These are phyloP conservation scores for Daedaleopsis nitida DNA, from an alignment of 768 basidiomycete genomes.

Conservation along the genomic window DNA sequence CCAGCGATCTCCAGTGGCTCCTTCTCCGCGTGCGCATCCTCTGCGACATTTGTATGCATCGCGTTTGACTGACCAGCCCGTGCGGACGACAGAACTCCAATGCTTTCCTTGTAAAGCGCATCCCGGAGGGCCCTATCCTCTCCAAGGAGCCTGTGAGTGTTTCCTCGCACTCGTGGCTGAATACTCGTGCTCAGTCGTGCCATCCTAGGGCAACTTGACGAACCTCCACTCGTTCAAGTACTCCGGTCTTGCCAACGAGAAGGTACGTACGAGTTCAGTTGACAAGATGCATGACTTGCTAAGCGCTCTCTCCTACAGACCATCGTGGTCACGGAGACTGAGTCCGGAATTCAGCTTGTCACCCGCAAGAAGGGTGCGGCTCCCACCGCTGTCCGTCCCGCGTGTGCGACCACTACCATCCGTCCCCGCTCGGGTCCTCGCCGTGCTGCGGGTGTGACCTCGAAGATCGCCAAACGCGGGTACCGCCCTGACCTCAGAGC, in stretches of 20 bases:
- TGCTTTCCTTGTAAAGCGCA: slow-evolving; percentile 84
- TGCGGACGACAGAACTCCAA: slow-evolving; percentile 63
- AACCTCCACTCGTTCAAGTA: slow-evolving; percentile 92
- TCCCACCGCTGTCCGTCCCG: slow-evolving; percentile 49
- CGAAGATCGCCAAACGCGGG: slow-evolving; percentile 59
- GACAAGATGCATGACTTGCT: background rate
- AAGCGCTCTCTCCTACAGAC: slow-evolving; percentile 43
- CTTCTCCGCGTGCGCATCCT: slow-evolving; percentile 72
- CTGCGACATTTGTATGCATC: background rate
- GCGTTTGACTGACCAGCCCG: slow-evolving; percentile 9
- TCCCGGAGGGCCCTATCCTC: slow-evolving; percentile 72
- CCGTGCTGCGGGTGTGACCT: slow-evolving; percentile 66
- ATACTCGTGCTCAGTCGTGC: slow-evolving; percentile 19
- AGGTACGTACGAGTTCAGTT: slow-evolving; percentile 44
- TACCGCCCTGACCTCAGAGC: slow-evolving; percentile 79
- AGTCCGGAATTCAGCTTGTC: slow-evolving; percentile 58
- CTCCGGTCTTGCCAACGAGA: slow-evolving; percentile 85
- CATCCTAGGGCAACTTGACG: slow-evolving; percentile 73
- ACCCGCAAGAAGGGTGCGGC: slow-evolving; percentile 67
- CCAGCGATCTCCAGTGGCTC: slow-evolving; percentile 91
- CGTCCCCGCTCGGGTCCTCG: slow-evolving; percentile 72
- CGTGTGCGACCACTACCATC: slow-evolving; percentile 51
- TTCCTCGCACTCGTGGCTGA: background rate
- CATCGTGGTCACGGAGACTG: slow-evolving; percentile 60
- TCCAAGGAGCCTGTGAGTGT: slow-evolving; percentile 78